Evolutionary conservation across 257 asterid species (phyloP).

Genomic region (Primulina tabacum): DNA sequence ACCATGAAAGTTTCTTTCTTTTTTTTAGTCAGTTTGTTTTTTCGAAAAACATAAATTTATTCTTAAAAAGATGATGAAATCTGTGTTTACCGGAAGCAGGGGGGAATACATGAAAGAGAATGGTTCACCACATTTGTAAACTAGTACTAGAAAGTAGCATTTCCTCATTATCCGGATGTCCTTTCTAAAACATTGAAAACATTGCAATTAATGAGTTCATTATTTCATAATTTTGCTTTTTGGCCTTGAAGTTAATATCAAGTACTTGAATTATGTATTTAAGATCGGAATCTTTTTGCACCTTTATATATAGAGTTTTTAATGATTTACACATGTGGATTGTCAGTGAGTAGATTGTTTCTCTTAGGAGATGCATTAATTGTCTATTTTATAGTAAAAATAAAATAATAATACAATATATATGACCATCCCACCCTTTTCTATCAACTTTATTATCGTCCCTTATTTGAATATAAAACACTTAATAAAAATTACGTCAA

Average conservation of each 20-base stretch:
- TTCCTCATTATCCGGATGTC: conserved; percentile 49
- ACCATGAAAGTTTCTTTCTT: conserved; percentile 1
- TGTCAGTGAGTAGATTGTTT: conserved; percentile 42
- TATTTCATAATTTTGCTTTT: conserved; percentile 22
- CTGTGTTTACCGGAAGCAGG: background rate
- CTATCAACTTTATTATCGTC: background rate
- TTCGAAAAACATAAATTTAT: background rate
- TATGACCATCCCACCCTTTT: background rate
- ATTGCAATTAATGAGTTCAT: conserved; percentile 35
- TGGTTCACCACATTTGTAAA: background rate
- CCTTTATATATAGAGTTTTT: background rate
- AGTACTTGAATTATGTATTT: conserved; percentile 23
- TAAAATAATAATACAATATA: too few species aligned
- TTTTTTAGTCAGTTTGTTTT: conserved; percentile 1
- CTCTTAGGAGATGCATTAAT: background rate
- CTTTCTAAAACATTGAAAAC: conserved; percentile 31
- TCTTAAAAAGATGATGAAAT: conserved; percentile 11
- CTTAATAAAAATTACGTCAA: background rate
- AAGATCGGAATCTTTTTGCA: conserved; percentile 2
- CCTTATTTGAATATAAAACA: background rate
- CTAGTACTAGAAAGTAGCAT: conserved; percentile 19
- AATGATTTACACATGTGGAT: conserved; percentile 43
- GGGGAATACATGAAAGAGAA: background rate
- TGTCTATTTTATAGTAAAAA: background rate
- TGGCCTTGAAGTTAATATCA: conserved; percentile 16